Percentiles rank a stretch among this genome's conserved stretches.
phyloP scores from a whole-genome alignment of 768 basidiomycete species.

The Russula brevipes region DNA sequence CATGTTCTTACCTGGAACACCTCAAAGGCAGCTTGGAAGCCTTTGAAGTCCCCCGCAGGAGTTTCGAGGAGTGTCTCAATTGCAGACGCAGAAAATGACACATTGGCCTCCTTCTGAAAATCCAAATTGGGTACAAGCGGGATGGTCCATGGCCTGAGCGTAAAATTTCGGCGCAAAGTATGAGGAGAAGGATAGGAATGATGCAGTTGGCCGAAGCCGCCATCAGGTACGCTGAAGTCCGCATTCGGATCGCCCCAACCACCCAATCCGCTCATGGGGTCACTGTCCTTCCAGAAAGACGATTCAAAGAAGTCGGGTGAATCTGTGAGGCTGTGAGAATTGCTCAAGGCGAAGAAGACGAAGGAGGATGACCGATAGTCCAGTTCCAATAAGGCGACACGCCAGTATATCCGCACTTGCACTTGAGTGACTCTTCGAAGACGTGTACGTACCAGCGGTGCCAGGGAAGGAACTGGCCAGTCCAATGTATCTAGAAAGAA shows the following conservation, averaged over 20 bases:
- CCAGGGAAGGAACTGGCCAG: constrained; percentile 30
- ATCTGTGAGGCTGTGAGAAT: constrained; percentile 20
- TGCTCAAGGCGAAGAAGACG: background rate
- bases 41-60: constrained; percentile 31
- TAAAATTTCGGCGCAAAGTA: constrained; percentile 33
- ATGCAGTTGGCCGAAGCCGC: constrained; percentile 30
- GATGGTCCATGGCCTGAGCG: constrained; percentile 31
- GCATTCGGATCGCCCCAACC: constrained; percentile 29
- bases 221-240: constrained; percentile 28
- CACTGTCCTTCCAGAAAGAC: constrained; percentile 25
- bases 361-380: constrained; percentile 24
- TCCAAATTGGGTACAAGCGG: constrained; percentile 25
- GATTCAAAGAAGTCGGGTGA: constrained; percentile 26
- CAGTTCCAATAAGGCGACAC: constrained; percentile 32
- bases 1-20: constrained; percentile 26
- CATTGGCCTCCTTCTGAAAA: constrained; percentile 27
- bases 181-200: constrained; percentile 35
- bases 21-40: constrained; percentile 33
- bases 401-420: constrained; percentile 28
- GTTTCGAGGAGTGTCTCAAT: constrained; percentile 29
- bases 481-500: constrained; percentile 26
- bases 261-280: constrained; percentile 28
- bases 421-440: constrained; percentile 26
- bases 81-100: constrained; percentile 28
- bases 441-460: constrained; percentile 29